Conservation (phyloP, 2,329 filamentous ascomycete species). For the Magnaporthiopsis rhizophila region DNA sequence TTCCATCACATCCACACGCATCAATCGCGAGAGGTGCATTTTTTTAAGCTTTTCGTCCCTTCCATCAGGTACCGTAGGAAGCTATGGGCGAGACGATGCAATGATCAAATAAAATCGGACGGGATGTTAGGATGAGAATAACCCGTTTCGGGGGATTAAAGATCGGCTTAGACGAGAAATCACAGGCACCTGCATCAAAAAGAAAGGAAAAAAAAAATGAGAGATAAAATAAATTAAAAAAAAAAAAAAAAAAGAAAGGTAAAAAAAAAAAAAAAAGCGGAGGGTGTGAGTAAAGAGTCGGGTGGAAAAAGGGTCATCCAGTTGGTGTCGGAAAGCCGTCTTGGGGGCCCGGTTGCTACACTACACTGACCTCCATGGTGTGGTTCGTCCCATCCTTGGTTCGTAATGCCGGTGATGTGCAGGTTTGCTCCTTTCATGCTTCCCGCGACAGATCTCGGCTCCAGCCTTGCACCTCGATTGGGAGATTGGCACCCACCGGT, state of each 20-base stretch:
- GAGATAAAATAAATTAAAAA: too few relatives aligned
- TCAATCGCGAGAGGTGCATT: not conserved
- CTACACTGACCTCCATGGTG: not conserved
- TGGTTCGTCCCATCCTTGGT: not conserved
- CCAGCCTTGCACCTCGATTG: not conserved
- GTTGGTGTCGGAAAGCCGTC: not conserved
- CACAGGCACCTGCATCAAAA: not conserved
- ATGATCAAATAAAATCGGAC: not conserved
- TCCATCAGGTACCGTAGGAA: not conserved
- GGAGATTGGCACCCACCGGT: not conserved
- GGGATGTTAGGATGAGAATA: not conserved
- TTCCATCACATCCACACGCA: not conserved
- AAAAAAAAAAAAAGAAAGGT: too few relatives aligned
- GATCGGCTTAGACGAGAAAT: not conserved
- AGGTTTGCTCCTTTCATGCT: not conserved
- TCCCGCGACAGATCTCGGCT: slow-evolving; percentile 1
- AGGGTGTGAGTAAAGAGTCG: too few relatives aligned
- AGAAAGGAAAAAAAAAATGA: too few relatives aligned
- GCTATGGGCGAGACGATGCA: too few relatives aligned
- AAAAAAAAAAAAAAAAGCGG: too few relatives aligned
- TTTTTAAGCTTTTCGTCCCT: not conserved
- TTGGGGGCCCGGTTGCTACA: not conserved
- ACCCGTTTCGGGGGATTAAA: not conserved
- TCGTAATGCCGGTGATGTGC: slow-evolving; percentile 3
- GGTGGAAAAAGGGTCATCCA: not conserved